Evolutionary conservation across 2,329 filamentous ascomycete species (phyloP).

Genomic region (Alternaria metachromatica): DNA sequence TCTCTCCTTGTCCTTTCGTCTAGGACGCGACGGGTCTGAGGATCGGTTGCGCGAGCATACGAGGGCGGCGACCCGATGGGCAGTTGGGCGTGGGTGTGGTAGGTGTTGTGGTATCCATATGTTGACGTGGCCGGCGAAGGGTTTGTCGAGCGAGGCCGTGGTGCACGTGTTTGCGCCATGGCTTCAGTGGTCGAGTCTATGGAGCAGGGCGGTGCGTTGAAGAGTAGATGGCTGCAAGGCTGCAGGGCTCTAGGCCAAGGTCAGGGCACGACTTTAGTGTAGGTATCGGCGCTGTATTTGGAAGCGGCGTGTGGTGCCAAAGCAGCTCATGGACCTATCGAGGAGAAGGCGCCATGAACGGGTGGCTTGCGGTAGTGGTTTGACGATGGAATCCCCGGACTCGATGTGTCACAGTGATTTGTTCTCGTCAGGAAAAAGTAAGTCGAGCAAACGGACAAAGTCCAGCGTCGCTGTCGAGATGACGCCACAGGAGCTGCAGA

Average conservation of each 20-base stretch:
- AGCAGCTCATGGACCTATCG: constrained; percentile 18
- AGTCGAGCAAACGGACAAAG: constrained; percentile 8
- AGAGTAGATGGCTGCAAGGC: not conserved
- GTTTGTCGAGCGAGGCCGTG: constrained; percentile 26
- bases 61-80: constrained; percentile 38
- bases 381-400: constrained; percentile 15
- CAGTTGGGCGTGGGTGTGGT: constrained; percentile 47
- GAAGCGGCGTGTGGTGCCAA: constrained; percentile 4
- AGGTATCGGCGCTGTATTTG: constrained; percentile 6
- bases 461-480: not conserved
- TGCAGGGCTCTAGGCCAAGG: not conserved
- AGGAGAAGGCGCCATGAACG: constrained; percentile 4
- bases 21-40: constrained; percentile 25
- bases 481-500: not conserved
- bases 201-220: not conserved
- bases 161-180: constrained; percentile 13
- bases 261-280: not conserved
- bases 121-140: constrained; percentile 31
- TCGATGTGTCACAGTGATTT: constrained; percentile 9
- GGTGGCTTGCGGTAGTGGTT: constrained; percentile 22
- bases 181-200: constrained; percentile 13
- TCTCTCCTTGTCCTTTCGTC: constrained; percentile 31
- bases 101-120: constrained; percentile 53
- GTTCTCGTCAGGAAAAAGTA: constrained; percentile 8
- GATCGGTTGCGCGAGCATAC: constrained; percentile 38